Percentiles rank a stretch among this genome's conserved stretches.
Conservation (phyloP, 192 early-diverging fungal species). For the Mortierella claussenii region DNA sequence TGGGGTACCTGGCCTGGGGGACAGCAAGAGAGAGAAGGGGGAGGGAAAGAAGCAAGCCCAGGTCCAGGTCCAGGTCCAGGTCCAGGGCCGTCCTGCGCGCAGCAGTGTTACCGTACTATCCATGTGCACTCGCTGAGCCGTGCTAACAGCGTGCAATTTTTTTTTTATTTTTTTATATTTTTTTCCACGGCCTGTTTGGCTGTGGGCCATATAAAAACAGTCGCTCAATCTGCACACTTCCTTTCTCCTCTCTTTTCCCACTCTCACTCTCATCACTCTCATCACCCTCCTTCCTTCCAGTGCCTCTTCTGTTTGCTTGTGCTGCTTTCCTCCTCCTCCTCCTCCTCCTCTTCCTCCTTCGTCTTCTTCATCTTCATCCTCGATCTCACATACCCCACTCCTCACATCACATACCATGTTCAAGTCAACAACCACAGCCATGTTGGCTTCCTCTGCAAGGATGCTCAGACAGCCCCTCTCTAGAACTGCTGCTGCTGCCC, state of each 20-base stretch:
- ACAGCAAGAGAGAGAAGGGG: neutral
- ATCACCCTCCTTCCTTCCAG: neutral
- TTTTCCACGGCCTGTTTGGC: neutral
- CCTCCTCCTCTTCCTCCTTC: constrained; percentile 2
- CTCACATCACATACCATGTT: neutral
- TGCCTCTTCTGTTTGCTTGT: too few relatives aligned
- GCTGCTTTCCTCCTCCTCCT: neutral
- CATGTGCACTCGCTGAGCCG: neutral
- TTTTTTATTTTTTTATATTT: neutral
- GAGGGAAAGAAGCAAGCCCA: neutral
- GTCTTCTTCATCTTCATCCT: neutral
- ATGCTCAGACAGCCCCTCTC: constrained; percentile 11
- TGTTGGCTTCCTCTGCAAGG: constrained; percentile 14
- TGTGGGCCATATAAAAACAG: neutral
- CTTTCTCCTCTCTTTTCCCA: neutral
- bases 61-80: too few relatives aligned
- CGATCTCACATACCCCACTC: neutral
- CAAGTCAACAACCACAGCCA: constrained; percentile 8
- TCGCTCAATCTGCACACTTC: neutral
- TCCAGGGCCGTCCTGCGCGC: neutral
- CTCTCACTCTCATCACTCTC: neutral
- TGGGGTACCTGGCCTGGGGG: constrained; percentile 3
- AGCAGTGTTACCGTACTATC: neutral
- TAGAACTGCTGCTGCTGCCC: neutral
- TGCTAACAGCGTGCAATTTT: neutral